A percentile compares a stretch with the other conserved stretches of the same genome.
Evolutionary conservation across 495 filamentous ascomycete species (phyloP).

Genomic region (Amphirosellinia nigrospora): DNA sequence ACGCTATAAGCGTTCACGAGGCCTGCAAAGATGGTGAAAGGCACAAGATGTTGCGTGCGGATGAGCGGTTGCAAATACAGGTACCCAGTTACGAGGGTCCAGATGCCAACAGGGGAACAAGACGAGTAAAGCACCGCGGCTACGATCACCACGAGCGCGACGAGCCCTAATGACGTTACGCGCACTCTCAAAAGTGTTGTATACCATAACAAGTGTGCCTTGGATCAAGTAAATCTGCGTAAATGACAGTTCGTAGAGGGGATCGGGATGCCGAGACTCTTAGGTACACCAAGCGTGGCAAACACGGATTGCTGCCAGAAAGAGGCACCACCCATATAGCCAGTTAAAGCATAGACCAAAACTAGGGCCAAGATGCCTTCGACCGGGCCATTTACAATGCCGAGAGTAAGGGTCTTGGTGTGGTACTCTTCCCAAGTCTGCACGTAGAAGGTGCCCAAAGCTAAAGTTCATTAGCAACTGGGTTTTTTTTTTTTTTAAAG

Average conservation of each 20-base stretch:
- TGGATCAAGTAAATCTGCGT: constrained; percentile 95
- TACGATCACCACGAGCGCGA: constrained; percentile 70
- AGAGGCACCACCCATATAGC: constrained; percentile 80
- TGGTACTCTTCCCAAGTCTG: constrained; percentile 99
- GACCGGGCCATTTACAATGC: constrained; percentile 91
- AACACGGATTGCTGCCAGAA: constrained; percentile 92
- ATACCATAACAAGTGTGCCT: constrained; percentile 78
- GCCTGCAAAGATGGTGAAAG: constrained; percentile 85
- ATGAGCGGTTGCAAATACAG: constrained; percentile 84
- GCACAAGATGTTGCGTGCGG: constrained; percentile 78
- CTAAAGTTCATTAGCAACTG: constrained; percentile 48
- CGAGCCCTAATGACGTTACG: constrained; percentile 83
- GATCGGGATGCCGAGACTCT: constrained; percentile 66
- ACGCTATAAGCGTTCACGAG: constrained; percentile 92
- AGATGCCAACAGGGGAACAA: constrained; percentile 79
- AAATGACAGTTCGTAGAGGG: constrained; percentile 78
- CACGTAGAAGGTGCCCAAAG: constrained; percentile 90
- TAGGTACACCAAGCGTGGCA: constrained; percentile 69
- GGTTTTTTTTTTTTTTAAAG: background rate
- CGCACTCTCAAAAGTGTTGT: constrained; percentile 78
- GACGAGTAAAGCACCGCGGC: constrained; percentile 73
- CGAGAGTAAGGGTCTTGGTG: constrained; percentile 91
- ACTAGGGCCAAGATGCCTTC: constrained; percentile 90
- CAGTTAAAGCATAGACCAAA: constrained; percentile 83
- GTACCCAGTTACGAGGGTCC: constrained; percentile 77